Percentiles rank a stretch among this genome's conserved stretches.
phyloP scores from a whole-genome alignment of 345 rosid species.

The Eucalyptus grandis region DNA sequence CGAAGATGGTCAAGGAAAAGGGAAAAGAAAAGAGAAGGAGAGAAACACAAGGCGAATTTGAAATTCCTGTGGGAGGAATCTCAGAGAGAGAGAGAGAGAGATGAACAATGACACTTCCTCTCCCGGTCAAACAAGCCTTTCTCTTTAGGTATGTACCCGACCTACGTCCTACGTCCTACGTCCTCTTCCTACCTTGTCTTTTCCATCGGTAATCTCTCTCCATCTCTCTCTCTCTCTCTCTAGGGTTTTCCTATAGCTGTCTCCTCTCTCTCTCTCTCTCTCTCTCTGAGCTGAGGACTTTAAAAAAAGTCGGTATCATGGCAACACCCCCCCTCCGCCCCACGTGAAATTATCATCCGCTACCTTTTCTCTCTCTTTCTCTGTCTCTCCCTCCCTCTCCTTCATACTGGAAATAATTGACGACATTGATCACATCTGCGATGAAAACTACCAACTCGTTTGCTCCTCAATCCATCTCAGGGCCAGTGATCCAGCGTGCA shows the following conservation, averaged over 20 bases:
- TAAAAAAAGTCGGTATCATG: background rate
- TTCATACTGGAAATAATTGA: background rate
- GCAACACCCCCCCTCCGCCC: background rate
- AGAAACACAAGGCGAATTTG: background rate
- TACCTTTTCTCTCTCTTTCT: background rate
- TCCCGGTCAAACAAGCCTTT: background rate
- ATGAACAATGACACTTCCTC: background rate
- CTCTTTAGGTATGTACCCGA: background rate
- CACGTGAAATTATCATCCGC: background rate
- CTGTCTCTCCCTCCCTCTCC: background rate
- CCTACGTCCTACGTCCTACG: background rate
- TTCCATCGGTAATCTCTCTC: background rate
- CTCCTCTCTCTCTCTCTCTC: background rate
- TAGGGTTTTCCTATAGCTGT: background rate
- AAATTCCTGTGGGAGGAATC: background rate
- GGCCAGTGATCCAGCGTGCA: background rate
- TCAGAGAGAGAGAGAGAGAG: background rate
- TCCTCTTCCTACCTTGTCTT: background rate
- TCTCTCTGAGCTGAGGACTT: background rate
- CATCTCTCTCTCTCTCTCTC: background rate
- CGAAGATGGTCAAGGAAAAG: background rate
- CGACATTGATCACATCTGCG: background rate
- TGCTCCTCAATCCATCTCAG: background rate
- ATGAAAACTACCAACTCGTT: background rate
- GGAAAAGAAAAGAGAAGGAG: background rate